Evolutionary conservation across 805 yeast genomes (phyloP).

Genomic region (Kuraishia hungarica): DNA sequence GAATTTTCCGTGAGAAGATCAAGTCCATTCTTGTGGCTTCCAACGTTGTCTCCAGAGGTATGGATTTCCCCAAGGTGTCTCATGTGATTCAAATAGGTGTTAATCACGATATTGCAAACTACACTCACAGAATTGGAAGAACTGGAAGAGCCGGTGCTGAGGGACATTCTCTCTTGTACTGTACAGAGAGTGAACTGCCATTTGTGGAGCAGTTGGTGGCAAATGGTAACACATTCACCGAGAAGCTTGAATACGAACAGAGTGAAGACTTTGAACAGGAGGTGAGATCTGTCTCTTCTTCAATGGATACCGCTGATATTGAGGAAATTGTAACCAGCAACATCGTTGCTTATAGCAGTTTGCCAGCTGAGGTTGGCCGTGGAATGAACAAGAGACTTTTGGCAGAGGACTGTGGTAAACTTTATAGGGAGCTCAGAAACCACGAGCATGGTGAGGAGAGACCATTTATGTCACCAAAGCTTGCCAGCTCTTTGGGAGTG

Average conservation of each 20-base stretch:
- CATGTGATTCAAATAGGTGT: slow-evolving; percentile 80
- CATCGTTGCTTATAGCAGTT: slow-evolving; percentile 7
- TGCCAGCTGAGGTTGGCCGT: slow-evolving; percentile 7
- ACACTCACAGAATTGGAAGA: slow-evolving; percentile 91
- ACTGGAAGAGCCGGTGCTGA: slow-evolving; percentile 87
- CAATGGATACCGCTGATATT: slow-evolving; percentile 13
- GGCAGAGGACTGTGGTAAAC: slow-evolving; percentile 7
- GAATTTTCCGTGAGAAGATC: slow-evolving; percentile 23
- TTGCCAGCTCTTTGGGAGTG: slow-evolving; percentile 19
- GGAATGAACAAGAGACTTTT: slow-evolving; percentile 4
- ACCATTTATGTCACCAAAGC: slow-evolving; percentile 10
- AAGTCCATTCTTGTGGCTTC: slow-evolving; percentile 68
- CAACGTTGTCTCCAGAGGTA: slow-evolving; percentile 94
- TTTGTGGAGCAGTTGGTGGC: slow-evolving; percentile 42
- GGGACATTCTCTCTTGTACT: slow-evolving; percentile 62
- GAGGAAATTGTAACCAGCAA: slow-evolving; percentile 1
- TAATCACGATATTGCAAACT: slow-evolving; percentile 68
- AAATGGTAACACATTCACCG: slow-evolving; percentile 47
- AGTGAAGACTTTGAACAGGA: slow-evolving; percentile 24
- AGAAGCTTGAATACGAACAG: slow-evolving; percentile 29
- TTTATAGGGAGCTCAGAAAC: slow-evolving; percentile 6
- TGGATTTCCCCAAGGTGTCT: slow-evolving; percentile 85
- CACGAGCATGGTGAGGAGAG: slow-evolving; percentile 10
- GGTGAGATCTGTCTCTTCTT: slow-evolving; percentile 25
- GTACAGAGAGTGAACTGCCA: slow-evolving; percentile 46